phyloP scores from a whole-genome alignment of 345 rosid genomes.

The Excoecaria agallocha region DNA sequence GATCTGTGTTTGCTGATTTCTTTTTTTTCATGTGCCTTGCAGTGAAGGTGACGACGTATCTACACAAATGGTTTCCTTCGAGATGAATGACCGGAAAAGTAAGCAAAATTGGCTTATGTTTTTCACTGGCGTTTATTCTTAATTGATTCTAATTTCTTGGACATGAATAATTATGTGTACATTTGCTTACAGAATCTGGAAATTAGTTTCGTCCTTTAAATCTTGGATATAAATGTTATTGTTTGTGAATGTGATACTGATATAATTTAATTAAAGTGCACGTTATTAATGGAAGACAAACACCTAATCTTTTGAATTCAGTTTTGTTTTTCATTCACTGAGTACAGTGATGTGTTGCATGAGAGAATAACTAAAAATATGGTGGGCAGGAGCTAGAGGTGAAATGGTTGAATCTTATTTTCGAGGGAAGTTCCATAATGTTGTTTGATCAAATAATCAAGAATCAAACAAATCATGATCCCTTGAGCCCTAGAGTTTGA shows the following conservation, averaged over 20 bases:
- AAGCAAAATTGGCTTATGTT: slow-evolving; percentile 7
- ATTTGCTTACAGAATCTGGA: not conserved
- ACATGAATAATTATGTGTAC: not conserved
- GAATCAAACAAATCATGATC: not conserved
- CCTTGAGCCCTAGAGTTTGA: not conserved
- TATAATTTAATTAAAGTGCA: not conserved
- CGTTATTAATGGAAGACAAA: not conserved
- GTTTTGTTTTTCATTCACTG: not conserved
- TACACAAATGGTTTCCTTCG: slow-evolving; percentile 44
- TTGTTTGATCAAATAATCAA: not conserved
- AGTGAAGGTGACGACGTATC: not conserved
- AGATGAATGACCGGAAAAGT: slow-evolving; percentile 60
- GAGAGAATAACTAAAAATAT: not conserved
- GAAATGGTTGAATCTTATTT: not conserved
- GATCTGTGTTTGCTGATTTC: not conserved
- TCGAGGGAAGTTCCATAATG: not conserved
- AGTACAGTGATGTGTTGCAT: not conserved
- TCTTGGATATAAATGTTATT: not conserved
- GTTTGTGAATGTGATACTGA: not conserved
- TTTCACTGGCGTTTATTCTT: not conserved
- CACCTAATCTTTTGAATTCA: not conserved
- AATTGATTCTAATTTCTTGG: not conserved
- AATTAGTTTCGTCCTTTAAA: not conserved
- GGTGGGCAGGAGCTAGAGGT: not conserved
- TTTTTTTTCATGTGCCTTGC: not conserved